Percentiles rank a stretch among this genome's conserved stretches.
These are phyloP conservation scores for Adansonia digitata DNA, from an alignment of 345 rosid genomes.

Conservation along the genomic window DNA sequence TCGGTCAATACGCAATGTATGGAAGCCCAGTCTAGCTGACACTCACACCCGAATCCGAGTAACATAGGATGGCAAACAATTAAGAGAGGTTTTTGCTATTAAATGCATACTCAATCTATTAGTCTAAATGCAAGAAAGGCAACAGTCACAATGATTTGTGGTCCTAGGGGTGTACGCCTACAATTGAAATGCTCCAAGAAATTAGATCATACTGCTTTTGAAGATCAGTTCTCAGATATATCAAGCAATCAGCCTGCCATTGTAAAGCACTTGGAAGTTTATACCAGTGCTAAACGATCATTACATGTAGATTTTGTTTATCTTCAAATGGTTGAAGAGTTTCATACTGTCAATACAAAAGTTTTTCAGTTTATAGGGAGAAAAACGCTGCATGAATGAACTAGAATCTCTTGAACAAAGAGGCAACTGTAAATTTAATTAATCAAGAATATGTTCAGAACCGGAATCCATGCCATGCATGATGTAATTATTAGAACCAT, in stretches of 20 bases:
- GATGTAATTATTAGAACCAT: slow-evolving; percentile 6
- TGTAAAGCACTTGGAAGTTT: neutral
- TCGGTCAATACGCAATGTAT: neutral
- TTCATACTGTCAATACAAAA: neutral
- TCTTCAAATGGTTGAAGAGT: neutral
- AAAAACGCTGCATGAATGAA: neutral
- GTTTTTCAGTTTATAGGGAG: neutral
- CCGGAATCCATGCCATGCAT: slow-evolving; percentile 1
- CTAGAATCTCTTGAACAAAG: neutral
- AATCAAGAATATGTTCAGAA: neutral
- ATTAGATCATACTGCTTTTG: neutral
- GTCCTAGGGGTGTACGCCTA: neutral
- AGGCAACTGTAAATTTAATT: neutral
- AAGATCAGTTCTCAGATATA: neutral
- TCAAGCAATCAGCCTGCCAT: neutral
- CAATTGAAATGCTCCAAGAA: neutral
- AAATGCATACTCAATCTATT: neutral
- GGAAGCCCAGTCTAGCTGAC: neutral
- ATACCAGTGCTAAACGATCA: neutral
- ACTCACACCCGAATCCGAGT: no score
- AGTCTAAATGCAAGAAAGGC: neutral
- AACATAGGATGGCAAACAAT: neutral
- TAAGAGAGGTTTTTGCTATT: neutral
- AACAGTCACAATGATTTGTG: neutral
- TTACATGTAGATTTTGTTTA: neutral